phyloP scores from a whole-genome alignment of 2,329 filamentous ascomycete species.

The Sclerotinia glacialis region DNA sequence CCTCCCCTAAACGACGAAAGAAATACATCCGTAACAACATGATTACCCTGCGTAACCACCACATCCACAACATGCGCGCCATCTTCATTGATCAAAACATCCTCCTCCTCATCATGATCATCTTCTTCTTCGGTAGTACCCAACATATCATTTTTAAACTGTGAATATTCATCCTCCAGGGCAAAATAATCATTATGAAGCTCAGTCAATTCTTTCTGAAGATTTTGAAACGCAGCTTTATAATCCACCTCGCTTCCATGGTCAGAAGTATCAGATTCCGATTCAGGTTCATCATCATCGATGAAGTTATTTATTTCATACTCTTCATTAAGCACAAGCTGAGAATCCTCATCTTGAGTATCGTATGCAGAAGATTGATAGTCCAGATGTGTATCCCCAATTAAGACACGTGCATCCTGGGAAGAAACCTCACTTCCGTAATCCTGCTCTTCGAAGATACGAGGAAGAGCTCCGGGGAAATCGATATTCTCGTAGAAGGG shows the following conservation, averaged over 20 bases:
- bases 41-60: neutral
- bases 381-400: conserved; percentile 30
- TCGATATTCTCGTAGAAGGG: conserved; percentile 28
- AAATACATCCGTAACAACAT: neutral
- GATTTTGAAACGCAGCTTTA: neutral
- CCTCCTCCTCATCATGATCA: neutral
- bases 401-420: conserved; percentile 9
- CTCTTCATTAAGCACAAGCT: conserved; percentile 25
- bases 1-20: neutral
- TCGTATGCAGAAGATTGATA: conserved; percentile 36
- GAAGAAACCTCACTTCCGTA: conserved; percentile 21
- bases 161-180: neutral
- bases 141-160: neutral
- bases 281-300: conserved; percentile 26
- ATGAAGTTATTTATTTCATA: conserved; percentile 36
- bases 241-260: neutral
- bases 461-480: conserved; percentile 11
- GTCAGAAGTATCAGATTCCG: neutral
- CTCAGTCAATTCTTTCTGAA: neutral
- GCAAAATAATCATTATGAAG: neutral
- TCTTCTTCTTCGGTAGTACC: neutral
- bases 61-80: conserved; percentile 6
- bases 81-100: neutral
- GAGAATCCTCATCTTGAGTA: conserved; percentile 30
- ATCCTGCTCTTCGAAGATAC: conserved; percentile 21